Base-by-base conservation (phyloP, 1,284 basidiomycete species). In the Rhodotorula sp. region DNA sequence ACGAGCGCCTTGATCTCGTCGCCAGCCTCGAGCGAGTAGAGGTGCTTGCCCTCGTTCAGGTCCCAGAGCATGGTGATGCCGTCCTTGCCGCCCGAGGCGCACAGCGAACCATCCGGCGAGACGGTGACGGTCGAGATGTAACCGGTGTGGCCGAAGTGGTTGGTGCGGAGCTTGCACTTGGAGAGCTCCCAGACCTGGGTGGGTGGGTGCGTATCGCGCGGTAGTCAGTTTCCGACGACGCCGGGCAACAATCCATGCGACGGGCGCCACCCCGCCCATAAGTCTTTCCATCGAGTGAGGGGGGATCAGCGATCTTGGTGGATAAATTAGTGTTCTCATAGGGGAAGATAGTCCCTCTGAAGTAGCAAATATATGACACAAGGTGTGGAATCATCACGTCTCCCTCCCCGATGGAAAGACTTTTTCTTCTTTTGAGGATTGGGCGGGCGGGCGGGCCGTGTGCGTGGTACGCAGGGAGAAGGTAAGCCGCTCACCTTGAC, bases 41-140 rank as follows among this genome's bases (percentile, higher is more conserved):
- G 89, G 88, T 99, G 95, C 87, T 99, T 99, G 87, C 94, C 95
- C 86, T 99, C 97, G 84, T 98, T 98, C 79, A 99, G 86, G 84
- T 99, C 97, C 97, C 95, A 99, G 76, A 99, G 91, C 97, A 99
- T 99, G 82, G 95, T 97, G 84, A 99, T 95, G 77, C 93, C 93
- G 83, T 99, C 97, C 86, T 98, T 98, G 80, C 97, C 97, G 81
- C 97, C 97, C 61, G 97, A 99, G 66, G 97, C 97, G 81, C 95
- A 95, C 80, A 99, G 89, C 62, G 97, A 99, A 77, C 97, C 97
- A 82, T 99, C 97, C 75, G 97, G 97, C 58, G 97, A 99, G 76
- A 99, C 94, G 75, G 97, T 95, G 81, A 99, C 85, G 78, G 95
- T 95, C 88, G 97, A 98, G 85, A 99, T 94, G 87, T 98, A 99